Base-by-base conservation (phyloP, 192 early-diverging fungal species). In the Umbelopsis sp. region DNA sequence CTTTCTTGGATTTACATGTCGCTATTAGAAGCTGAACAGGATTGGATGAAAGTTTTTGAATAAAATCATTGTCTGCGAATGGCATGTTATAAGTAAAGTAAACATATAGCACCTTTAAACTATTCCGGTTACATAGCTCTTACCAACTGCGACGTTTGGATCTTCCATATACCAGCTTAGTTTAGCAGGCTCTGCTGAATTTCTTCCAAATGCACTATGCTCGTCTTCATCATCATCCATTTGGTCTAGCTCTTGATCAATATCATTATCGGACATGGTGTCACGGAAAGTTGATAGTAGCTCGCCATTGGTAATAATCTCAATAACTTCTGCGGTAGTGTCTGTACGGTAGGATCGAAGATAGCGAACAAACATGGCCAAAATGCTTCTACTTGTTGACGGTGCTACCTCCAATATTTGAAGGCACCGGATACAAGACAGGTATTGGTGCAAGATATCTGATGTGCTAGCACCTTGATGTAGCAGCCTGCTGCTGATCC, bases 401-500 rank as follows among this genome's bases (percentile, higher is more conserved):
- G 86, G 84, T 1, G 89, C 83, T 0, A 91, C 88, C 66, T 94
- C 93, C 11, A 93, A 71, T 20, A 88, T 78, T 10, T 89, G 84
- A 7, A 94, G 79, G 47, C 86, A 88, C 32, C 89, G 88, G 52
- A 94, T 90, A 8, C 86, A 76, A 34, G 87, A 89, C 4, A 91
- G 88, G 74, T 92, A 94, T 45, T 88, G 86, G 17, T 86, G 81
- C 5, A 94, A 74, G 31, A 93, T 90, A 38, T 93, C 89, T 25
- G 66, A 65, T 1, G 93, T 94, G 4, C 85, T 87, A 0, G 91
- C 92, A 10, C 90, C 92, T 20, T 88, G 89, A 69, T 93, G 92
- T 31, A 93, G 79, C 36, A 94, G 72, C 31, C 56, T 32, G 20
- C 17, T 62, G 29, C 56, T 34, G 8, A 62, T 7, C 14, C 56